phyloP scores from a whole-genome alignment of 495 filamentous ascomycete genomes.

The Neurospora sp. region DNA sequence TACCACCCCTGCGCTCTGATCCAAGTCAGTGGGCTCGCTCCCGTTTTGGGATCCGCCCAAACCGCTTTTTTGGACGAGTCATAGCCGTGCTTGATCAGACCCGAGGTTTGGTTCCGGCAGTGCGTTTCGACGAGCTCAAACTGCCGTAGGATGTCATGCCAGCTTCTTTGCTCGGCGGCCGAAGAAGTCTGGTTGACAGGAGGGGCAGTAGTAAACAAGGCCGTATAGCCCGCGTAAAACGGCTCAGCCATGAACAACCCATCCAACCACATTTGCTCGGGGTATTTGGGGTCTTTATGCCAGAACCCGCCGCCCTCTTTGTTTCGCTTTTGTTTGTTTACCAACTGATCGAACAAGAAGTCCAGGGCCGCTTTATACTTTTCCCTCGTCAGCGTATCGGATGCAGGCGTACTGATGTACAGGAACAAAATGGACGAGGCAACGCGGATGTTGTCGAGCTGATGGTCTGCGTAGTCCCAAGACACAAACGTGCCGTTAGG shows the following conservation, averaged over 20 bases:
- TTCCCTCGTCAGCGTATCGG: too few species aligned
- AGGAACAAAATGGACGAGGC: slow-evolving; percentile 39
- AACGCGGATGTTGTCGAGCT: slow-evolving; percentile 41
- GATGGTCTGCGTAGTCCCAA: slow-evolving; percentile 34
- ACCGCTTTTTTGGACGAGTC: background rate
- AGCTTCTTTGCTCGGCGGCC: too few species aligned
- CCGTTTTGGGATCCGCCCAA: slow-evolving; percentile 32
- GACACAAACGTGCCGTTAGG: slow-evolving; percentile 28
- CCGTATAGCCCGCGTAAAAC: slow-evolving; percentile 25
- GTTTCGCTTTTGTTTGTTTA: slow-evolving; percentile 37
- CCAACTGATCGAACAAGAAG: slow-evolving; percentile 35
- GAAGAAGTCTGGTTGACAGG: too few species aligned
- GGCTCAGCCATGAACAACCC: slow-evolving; percentile 44
- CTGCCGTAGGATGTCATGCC: too few species aligned
- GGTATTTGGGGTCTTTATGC: slow-evolving; percentile 40
- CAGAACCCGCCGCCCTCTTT: slow-evolving; percentile 44
- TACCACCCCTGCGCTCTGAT: slow-evolving; percentile 51
- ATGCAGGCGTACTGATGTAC: slow-evolving; percentile 13
- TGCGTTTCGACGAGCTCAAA: too few species aligned
- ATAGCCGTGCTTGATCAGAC: slow-evolving; percentile 40
- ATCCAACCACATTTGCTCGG: slow-evolving; percentile 50
- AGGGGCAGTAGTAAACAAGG: slow-evolving; percentile 15
- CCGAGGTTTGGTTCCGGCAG: too few species aligned
- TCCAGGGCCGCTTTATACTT: slow-evolving; percentile 33
- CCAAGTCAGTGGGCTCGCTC: slow-evolving; percentile 41